A percentile compares a stretch with the other conserved stretches of the same genome.
Conservation (phyloP, 768 basidiomycete species). For the Leucosporidium scottii region DNA sequence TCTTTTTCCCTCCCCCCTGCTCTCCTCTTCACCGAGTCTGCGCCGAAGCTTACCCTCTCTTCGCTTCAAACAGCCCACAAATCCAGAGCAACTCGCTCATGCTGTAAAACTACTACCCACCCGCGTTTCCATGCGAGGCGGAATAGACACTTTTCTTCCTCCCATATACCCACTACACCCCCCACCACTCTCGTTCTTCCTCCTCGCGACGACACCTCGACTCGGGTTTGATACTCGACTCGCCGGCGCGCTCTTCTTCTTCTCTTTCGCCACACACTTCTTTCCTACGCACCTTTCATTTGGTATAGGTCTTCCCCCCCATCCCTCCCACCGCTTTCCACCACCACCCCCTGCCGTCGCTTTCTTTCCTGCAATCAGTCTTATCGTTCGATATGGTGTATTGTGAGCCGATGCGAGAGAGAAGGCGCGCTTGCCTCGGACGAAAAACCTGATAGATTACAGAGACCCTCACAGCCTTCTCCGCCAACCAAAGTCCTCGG, state of each 20-base stretch:
- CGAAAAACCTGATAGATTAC: no score
- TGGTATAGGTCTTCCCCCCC: background rate
- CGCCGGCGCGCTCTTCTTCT: background rate
- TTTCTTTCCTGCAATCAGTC: background rate
- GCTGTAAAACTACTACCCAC: slow-evolving; percentile 5
- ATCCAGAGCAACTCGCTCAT: slow-evolving; percentile 29
- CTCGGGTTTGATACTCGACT: background rate
- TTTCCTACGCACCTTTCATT: background rate
- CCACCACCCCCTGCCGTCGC: background rate
- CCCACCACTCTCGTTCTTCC: background rate
- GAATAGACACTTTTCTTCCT: background rate
- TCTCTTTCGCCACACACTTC: background rate
- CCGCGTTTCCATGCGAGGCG: background rate
- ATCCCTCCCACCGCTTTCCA: background rate
- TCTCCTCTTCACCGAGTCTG: no score
- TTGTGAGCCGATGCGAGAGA: no score
- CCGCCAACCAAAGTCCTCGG: no score
- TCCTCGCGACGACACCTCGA: background rate
- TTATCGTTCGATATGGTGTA: no score
- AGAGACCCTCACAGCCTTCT: no score
- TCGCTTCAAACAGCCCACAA: slow-evolving; percentile 14
- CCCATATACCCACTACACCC: background rate
- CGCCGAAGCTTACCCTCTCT: background rate
- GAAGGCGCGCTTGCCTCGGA: no score
- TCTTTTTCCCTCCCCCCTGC: background rate